Base-by-base conservation (phyloP, 805 yeast species). In the Zygoascus bituminiphila region DNA sequence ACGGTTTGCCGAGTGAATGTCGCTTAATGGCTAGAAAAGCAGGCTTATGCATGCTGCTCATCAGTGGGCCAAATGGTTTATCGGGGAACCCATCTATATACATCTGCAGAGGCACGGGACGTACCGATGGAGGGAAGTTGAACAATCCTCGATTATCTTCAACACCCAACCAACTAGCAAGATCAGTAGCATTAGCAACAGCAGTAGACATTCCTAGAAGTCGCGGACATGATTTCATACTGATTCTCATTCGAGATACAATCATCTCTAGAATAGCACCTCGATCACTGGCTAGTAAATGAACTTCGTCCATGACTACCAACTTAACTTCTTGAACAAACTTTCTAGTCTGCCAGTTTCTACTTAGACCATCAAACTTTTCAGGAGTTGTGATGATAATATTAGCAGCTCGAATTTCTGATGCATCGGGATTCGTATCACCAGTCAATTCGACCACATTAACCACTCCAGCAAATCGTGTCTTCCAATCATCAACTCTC, bases 1-100 rank as follows among this genome's bases (percentile, higher is more conserved):
- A 91, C 0, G 96, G 95, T 61, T 88, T 81, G 17, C 69, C 70
- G 1, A 96, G 94, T 0, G 96, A 84, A 62, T 89, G 96, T 54
- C 86, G 88, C 60, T 88, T 86, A 54, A 88, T 88, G 0, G 96
- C 95, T 82, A 83, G 78, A 59, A 84, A 88, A 0, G 95, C 91
- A 1, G 97, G 96, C 58, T 75, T 88, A 72, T 81, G 88, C 93
- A 78, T 86, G 20, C 80, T 84, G 69, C 80, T 86, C 96, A 85
- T 85, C 60, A 85, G 84, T 1, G 88, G 88, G 4, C 48, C 45
- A 17, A 37, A 26, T 52, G 82, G 71, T 53, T 83, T 82, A 54
- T 84, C 93, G 1, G 88, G 89, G 57, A 82, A 85, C 0, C 94
- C 94, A 60, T 85, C 94, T 53, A 85, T 85, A 57, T 82, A 85